Evolutionary conservation across 371 early-diverging fungal species (phyloP), one percentile per base, ranked within the genome.

Genomic region (Apophysomyces ossiformis): DNA sequence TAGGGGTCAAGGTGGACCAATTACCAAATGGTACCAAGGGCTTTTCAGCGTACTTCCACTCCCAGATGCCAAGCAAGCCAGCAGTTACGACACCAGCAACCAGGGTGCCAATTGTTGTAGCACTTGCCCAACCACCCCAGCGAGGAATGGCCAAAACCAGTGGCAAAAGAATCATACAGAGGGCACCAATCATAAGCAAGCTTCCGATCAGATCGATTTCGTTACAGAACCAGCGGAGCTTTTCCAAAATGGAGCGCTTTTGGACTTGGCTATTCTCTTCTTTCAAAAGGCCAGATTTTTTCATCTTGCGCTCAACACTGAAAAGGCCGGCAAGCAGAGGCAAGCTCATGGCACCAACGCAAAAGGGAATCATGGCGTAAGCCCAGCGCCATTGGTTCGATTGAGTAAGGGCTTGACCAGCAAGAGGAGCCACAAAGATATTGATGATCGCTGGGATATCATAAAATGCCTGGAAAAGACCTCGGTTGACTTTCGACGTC

Each of bases 181-280:
- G 67, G 44, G 70, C 68, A n/a, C 72, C 68, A 15, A 76, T 64
- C 57, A 83, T 63, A 36, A 83, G 60, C 9, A 83, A 18, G 44
- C 77, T 79, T 13, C 83, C 83, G 37, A 83, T 47, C 3, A 71
- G 59, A 67, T 83, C 81, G 43, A 79, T 69, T 64, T 81, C 79
- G 41, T 71, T 70, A 41, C 68, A 54, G 41, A 74, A 47, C 78
- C 77, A 83, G 5, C 26, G 15, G 36, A 72, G 16, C 9, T 46
- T 35, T 15, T 66, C 39, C 13, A 7, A 7, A 36, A 66, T 37
- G 13, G 60, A 21, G 32, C 43, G 56, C 18, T 56, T 38, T 44
- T 66, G 43, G 8, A 8, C 64, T 59, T 37, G 68, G 64, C 35
- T 67, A 11, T 58, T 5, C 41, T 62, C 44, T 16, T 50, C 7